Evolutionary conservation across 163 green algal genomes (phyloP).

Genomic region (Chlorella variabilis): DNA sequence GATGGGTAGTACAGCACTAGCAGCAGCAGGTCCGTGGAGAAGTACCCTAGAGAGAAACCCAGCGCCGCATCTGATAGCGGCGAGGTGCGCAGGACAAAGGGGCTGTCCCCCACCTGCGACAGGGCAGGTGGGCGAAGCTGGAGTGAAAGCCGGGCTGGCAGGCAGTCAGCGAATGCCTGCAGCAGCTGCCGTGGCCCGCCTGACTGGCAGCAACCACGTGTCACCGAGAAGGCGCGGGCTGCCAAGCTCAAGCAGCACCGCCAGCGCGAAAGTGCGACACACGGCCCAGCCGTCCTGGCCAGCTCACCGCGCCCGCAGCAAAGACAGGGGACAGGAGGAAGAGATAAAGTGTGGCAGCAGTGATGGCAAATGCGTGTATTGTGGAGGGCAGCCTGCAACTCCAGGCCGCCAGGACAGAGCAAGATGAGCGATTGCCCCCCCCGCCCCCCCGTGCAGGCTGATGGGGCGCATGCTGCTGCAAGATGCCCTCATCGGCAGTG

Average conservation of each 20-base stretch:
- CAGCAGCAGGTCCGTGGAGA: constrained; percentile 52
- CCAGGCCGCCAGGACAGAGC: neutral
- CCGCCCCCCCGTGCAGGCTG: no score
- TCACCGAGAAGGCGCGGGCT: no score
- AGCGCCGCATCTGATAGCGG: constrained; percentile 37
- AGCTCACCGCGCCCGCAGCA: neutral
- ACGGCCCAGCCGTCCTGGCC: no score
- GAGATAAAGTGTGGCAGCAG: constrained; percentile 15
- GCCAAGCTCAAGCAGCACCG: no score
- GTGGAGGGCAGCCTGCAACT: constrained; percentile 40
- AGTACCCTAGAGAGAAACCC: constrained; percentile 64
- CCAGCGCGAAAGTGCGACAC: no score
- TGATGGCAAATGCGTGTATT: constrained; percentile 46
- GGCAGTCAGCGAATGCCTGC: neutral
- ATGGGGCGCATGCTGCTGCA: no score
- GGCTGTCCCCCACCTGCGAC: neutral
- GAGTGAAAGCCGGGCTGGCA: neutral
- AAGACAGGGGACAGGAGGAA: constrained; percentile 34
- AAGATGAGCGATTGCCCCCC: no score
- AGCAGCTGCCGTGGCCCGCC: no score
- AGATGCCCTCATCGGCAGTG: no score
- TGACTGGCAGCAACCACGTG: neutral
- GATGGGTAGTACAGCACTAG: constrained; percentile 44
- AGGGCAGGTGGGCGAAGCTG: no score
- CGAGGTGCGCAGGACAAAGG: constrained; percentile 34